Conservation (phyloP, 495 filamentous ascomycete species). For the Cercophora sp. region DNA sequence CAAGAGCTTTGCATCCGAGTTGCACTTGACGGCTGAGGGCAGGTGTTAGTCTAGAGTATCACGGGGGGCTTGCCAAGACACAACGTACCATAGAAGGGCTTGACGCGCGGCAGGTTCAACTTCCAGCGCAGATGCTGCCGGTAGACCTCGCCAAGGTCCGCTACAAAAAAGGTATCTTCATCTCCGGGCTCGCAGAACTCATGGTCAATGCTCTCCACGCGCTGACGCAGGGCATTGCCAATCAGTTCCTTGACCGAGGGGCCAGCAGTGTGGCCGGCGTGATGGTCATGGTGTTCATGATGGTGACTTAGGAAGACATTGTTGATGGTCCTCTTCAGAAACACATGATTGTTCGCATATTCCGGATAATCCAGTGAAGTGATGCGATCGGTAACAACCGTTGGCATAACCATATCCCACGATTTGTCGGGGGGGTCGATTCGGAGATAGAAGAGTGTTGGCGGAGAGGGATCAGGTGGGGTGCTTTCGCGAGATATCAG, state of each 20-base stretch:
- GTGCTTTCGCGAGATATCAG: neutral
- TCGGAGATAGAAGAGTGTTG: neutral
- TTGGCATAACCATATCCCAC: slow-evolving; percentile 54
- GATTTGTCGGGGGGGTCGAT: slow-evolving; percentile 21
- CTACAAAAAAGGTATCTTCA: slow-evolving; percentile 97
- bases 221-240: slow-evolving; percentile 72
- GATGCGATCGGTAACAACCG: slow-evolving; percentile 43
- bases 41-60: slow-evolving; percentile 4
- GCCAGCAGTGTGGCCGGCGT: slow-evolving; percentile 29
- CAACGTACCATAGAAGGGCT: slow-evolving; percentile 88
- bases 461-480: slow-evolving; percentile 5
- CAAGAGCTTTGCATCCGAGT: slow-evolving; percentile 86
- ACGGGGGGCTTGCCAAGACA: neutral
- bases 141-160: slow-evolving; percentile 96
- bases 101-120: slow-evolving; percentile 84
- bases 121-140: slow-evolving; percentile 99
- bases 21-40: slow-evolving; percentile 87
- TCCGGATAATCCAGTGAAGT: slow-evolving; percentile 35
- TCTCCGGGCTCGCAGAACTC: slow-evolving; percentile 83
- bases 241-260: slow-evolving; percentile 58
- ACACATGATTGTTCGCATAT: slow-evolving; percentile 43
- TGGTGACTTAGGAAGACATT: slow-evolving; percentile 30
- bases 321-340: slow-evolving; percentile 35
- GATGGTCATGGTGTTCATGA: slow-evolving; percentile 22
- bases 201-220: slow-evolving; percentile 75